A percentile compares a stretch with the other conserved stretches of the same genome.
These are phyloP conservation scores for Fusarium decemcellulare DNA, from an alignment of 2,329 filamentous ascomycete species.

Conservation along the genomic window DNA sequence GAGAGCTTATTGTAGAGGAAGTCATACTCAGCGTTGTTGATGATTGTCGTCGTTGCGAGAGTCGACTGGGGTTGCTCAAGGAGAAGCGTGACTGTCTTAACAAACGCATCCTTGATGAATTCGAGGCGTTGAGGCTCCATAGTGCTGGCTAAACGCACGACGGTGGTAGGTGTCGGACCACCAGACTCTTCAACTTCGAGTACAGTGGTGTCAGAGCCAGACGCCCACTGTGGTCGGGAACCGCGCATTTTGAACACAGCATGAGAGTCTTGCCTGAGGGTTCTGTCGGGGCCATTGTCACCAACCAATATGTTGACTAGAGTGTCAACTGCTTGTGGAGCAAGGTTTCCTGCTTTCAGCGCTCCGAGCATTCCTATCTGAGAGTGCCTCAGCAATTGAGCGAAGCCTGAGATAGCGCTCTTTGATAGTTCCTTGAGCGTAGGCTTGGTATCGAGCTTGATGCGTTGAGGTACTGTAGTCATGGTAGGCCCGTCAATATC, in stretches of 20 bases:
- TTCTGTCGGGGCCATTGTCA: not conserved
- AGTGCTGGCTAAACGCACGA: conserved; percentile 11
- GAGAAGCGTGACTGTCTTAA: not conserved
- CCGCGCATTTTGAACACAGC: conserved; percentile 5
- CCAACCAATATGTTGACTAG: conserved; percentile 32
- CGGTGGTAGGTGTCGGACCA: not conserved
- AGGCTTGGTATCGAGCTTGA: conserved; percentile 30
- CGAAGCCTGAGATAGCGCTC: conserved; percentile 1
- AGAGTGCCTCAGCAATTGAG: conserved; percentile 36
- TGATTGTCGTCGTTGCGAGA: not conserved
- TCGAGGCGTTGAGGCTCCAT: conserved; percentile 9
- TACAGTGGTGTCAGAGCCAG: conserved; percentile 11
- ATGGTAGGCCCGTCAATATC: conserved; percentile 25
- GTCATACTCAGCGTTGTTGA: not conserved
- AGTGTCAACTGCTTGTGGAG: conserved; percentile 26
- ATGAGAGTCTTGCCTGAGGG: not conserved
- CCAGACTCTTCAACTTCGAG: conserved; percentile 10
- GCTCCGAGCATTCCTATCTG: conserved; percentile 43
- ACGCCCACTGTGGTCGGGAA: conserved; percentile 12
- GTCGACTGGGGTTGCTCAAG: conserved; percentile 5
- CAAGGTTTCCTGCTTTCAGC: not conserved
- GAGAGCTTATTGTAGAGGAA: conserved; percentile 11
- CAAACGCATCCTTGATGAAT: conserved; percentile 15
- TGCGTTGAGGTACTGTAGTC: conserved; percentile 40
- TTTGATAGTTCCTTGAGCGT: conserved; percentile 43